These are phyloP conservation scores for Golubevia sp. DNA, from an alignment of 1,284 basidiomycete genomes.

Conservation along the genomic window DNA sequence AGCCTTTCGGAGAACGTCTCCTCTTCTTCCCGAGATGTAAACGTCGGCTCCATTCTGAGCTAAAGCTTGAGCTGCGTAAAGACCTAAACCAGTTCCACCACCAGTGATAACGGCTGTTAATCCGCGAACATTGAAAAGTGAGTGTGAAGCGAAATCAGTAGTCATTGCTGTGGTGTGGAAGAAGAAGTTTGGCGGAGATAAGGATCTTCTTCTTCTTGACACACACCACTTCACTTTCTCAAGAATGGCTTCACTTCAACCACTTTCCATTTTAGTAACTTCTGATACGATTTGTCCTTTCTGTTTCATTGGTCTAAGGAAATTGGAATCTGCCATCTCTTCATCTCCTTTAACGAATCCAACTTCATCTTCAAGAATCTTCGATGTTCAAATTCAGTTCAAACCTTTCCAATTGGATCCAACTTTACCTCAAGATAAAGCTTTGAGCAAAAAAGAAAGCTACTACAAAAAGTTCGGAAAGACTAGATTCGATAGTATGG, in stretches of 20 bases:
- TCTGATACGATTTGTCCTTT: slow-evolving; percentile 10
- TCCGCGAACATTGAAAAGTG: slow-evolving; percentile 18
- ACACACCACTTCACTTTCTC: no score
- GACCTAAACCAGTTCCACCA: slow-evolving; percentile 24
- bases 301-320: slow-evolving; percentile 10
- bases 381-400: slow-evolving; percentile 3
- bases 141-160: slow-evolving; percentile 7
- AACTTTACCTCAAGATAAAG: neutral
- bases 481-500: neutral
- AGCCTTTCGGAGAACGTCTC: slow-evolving; percentile 12
- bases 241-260: neutral
- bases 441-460: slow-evolving; percentile 4
- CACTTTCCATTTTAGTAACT: slow-evolving; percentile 1
- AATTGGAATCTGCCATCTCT: slow-evolving; percentile 5
- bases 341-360: neutral
- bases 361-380: neutral
- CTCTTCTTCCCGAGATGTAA: slow-evolving; percentile 29
- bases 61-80: slow-evolving; percentile 27
- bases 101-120: slow-evolving; percentile 26
- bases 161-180: no score
- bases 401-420: slow-evolving; percentile 11
- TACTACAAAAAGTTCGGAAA: slow-evolving; percentile 7
- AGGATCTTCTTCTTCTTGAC: no score
- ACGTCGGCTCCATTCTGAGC: slow-evolving; percentile 31
- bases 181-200: no score